phyloP scores from a whole-genome alignment of 2,329 filamentous ascomycete genomes.

The Simplicillium aogashimaense region DNA sequence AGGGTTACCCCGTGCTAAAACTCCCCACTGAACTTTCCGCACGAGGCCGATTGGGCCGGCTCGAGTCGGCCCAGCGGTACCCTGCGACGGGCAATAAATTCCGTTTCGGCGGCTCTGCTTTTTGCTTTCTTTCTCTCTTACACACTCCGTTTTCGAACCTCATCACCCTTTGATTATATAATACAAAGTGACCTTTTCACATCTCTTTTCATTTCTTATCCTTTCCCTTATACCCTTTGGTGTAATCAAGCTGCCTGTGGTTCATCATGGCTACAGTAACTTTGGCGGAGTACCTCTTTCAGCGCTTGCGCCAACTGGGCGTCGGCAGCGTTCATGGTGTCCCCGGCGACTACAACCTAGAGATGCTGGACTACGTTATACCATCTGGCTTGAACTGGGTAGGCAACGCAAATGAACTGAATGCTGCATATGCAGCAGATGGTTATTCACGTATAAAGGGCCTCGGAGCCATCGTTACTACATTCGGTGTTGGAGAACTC shows the following conservation, averaged over 20 bases:
- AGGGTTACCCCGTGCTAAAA: no score
- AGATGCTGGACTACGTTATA: slow-evolving; percentile 24
- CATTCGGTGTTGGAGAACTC: slow-evolving; percentile 48
- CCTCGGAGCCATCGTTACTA: slow-evolving; percentile 40
- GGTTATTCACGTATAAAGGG: slow-evolving; percentile 47
- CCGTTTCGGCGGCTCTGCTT: no score
- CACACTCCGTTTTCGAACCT: no score
- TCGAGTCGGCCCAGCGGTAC: no score
- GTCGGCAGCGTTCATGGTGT: slow-evolving; percentile 45
- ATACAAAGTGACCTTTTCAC: no score
- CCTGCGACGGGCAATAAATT: no score
- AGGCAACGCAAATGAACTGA: slow-evolving; percentile 49
- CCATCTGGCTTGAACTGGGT: slow-evolving; percentile 29
- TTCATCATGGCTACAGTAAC: slow-evolving; percentile 20
- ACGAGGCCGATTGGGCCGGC: no score
- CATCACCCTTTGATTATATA: no score
- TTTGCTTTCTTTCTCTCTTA: no score
- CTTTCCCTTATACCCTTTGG: not conserved
- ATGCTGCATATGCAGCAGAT: slow-evolving; percentile 46
- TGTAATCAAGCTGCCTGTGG: not conserved
- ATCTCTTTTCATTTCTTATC: no score
- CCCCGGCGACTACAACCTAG: slow-evolving; percentile 30
- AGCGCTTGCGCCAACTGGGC: slow-evolving; percentile 46
- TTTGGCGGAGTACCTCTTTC: slow-evolving; percentile 52
- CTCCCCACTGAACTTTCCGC: no score